Evolutionary conservation across 805 yeast genomes (phyloP).

Genomic region (Clavispora phyllophila): DNA sequence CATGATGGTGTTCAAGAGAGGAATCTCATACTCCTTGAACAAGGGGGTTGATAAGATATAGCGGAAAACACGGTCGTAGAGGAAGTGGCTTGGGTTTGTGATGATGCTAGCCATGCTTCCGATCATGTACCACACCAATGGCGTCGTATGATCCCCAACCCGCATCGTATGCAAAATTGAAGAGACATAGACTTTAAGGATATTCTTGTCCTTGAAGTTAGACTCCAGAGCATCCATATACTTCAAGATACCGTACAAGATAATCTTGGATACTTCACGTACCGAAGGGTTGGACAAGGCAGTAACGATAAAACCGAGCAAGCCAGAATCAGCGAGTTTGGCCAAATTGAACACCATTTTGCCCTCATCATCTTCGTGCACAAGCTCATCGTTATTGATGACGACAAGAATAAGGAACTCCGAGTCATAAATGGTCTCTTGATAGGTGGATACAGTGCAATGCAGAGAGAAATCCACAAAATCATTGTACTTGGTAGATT

Average conservation of each 20-base stretch:
- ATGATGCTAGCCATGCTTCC: slow-evolving; percentile 55
- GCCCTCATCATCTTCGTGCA: slow-evolving; percentile 32
- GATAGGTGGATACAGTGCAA: slow-evolving; percentile 13
- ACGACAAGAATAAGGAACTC: slow-evolving; percentile 61
- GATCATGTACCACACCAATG: slow-evolving; percentile 44
- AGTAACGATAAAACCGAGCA: slow-evolving; percentile 48
- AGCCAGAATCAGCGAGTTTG: slow-evolving; percentile 50
- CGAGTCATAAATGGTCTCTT: slow-evolving; percentile 51
- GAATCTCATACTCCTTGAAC: slow-evolving; percentile 38
- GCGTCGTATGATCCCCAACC: slow-evolving; percentile 11
- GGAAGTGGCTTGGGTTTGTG: slow-evolving; percentile 63
- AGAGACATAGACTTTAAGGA: slow-evolving; percentile 51
- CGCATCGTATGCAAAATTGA: slow-evolving; percentile 37
- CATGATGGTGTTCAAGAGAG: slow-evolving; percentile 39
- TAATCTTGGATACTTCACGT: slow-evolving; percentile 33
- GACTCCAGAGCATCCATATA: slow-evolving; percentile 31
- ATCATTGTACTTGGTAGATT: not conserved
- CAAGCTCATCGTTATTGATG: slow-evolving; percentile 55
- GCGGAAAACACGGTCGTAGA: slow-evolving; percentile 67
- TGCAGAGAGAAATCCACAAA: slow-evolving; percentile 3
- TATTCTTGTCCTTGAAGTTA: slow-evolving; percentile 49
- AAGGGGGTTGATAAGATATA: slow-evolving; percentile 59
- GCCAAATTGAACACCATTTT: slow-evolving; percentile 45
- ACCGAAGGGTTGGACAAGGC: slow-evolving; percentile 36
- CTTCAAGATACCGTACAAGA: slow-evolving; percentile 42